Evolutionary conservation across 345 rosid species (phyloP).

Genomic region (Pseudoturritis turrita): DNA sequence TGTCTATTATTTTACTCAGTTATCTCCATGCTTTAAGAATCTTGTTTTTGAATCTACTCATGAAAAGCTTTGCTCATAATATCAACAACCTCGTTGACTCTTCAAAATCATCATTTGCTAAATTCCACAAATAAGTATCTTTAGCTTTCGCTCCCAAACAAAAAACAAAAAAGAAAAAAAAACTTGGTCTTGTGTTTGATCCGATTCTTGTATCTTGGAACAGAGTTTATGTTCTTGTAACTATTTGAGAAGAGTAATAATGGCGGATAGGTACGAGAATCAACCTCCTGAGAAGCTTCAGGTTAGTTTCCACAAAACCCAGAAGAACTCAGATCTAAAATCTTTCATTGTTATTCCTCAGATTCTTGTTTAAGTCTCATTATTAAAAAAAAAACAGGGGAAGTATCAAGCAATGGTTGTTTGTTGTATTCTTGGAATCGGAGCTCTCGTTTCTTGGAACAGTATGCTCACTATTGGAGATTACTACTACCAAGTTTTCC

Average conservation of each 20-base stretch:
- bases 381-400: conserved; percentile 52
- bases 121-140: too few relatives aligned
- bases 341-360: neutral
- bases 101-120: neutral
- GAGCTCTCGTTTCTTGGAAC: conserved; percentile 78
- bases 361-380: neutral
- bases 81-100: conserved; percentile 2
- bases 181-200: too few relatives aligned
- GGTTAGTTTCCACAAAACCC: too few relatives aligned
- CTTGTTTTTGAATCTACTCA: conserved; percentile 8
- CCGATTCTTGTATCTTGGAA: too few relatives aligned
- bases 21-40: conserved; percentile 10
- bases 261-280: too few relatives aligned
- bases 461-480: conserved; percentile 81
- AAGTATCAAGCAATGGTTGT: conserved; percentile 47
- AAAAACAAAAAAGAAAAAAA: too few relatives aligned
- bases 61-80: neutral
- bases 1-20: too few relatives aligned
- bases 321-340: too few relatives aligned
- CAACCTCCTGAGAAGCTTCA: too few relatives aligned
- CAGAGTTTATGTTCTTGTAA: too few relatives aligned
- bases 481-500: conserved; percentile 64
- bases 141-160: too few relatives aligned
- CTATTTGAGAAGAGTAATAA: too few relatives aligned
- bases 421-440: conserved; percentile 82